These are phyloP conservation scores for Thermomyces lanuginosus DNA, from an alignment of 2,329 filamentous ascomycete species.

Conservation along the genomic window DNA sequence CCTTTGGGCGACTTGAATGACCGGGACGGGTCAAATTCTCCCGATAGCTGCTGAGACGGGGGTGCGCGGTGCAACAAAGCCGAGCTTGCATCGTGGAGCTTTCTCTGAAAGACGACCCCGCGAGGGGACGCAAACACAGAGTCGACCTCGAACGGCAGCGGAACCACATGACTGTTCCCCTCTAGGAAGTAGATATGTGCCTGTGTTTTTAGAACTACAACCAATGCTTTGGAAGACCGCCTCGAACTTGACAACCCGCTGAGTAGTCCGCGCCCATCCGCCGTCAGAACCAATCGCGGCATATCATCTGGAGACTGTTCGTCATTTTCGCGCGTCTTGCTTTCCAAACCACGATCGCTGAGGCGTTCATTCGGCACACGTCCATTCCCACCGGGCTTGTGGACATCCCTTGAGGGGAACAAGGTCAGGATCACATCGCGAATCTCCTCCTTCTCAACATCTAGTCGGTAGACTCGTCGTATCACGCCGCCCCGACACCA, in stretches of 20 bases:
- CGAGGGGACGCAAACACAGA: slow-evolving; percentile 65
- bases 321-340: slow-evolving; percentile 6
- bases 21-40: slow-evolving; percentile 18
- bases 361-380: no score
- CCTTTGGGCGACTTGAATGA: slow-evolving; percentile 18
- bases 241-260: slow-evolving; percentile 9
- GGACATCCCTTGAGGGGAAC: slow-evolving; percentile 43
- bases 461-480: slow-evolving; percentile 71
- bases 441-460: slow-evolving; percentile 71
- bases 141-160: slow-evolving; percentile 89
- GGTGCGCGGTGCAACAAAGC: slow-evolving; percentile 38
- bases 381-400: slow-evolving; percentile 3
- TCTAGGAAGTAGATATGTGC: slow-evolving; percentile 85
- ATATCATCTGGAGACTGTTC: slow-evolving; percentile 12
- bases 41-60: slow-evolving; percentile 46
- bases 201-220: slow-evolving; percentile 83
- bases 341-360: no score
- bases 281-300: slow-evolving; percentile 12
- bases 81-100: slow-evolving; percentile 31
- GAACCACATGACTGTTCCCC: slow-evolving; percentile 73
- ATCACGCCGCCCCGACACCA: slow-evolving; percentile 82
- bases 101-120: slow-evolving; percentile 76
- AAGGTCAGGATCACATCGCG: slow-evolving; percentile 72
- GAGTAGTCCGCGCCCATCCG: slow-evolving; percentile 12
- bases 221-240: slow-evolving; percentile 46